Base-by-base conservation (phyloP, 225 moss, liverwort and hornwort species). In the Rhytidiadelphus loreus region DNA sequence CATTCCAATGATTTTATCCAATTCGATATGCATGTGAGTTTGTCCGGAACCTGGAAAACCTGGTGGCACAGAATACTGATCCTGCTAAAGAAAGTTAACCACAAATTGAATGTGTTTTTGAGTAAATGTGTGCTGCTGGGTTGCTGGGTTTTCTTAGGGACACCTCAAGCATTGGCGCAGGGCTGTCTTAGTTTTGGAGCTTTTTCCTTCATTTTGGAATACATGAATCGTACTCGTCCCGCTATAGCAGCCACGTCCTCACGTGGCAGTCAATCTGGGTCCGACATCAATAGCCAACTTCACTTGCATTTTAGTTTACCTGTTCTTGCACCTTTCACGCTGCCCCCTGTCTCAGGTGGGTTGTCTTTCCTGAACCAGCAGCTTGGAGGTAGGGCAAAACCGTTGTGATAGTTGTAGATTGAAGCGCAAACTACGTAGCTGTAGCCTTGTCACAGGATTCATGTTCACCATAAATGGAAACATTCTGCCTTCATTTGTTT, bases 171-270 rank as follows among this genome's bases (percentile, higher is more conserved):
- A 77, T 81, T 98, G 68, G 93, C 96, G 86, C 97, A 96, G 89
- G 93, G 98, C 82, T 98, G 97, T 92, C 92, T 97, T 80, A 98
- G 97, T 93, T 97, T 98, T 86, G 98, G 96, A 81, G 95, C 94
- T 43, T 97, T 98, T 82, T 98, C 97, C 55, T 98, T 94, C 85
- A 83, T 97, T 69, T 86, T 97, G 92, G 98, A 98, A 85, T 93
- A 91, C 77, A 87, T 98, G 87, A 98, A 96, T 91, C 93, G 94
- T 77, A 91, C 94, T 50, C 92, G 95, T 26, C 76, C 95, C 14
- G 96, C 95, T 25, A 72, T 95, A 76, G 97, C 97, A 71, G 92
- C 95, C 80, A 91, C 77, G 11, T 83, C 95, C 86, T 62, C 81
- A 46, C 58, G 85, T 32, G 80, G 74, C 52, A 90, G 75, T 81